A percentile compares a stretch with the other conserved stretches of the same genome.
These are phyloP conservation scores for Fusarium sp. DNA, from an alignment of 2,329 filamentous ascomycete species.

Conservation along the genomic window DNA sequence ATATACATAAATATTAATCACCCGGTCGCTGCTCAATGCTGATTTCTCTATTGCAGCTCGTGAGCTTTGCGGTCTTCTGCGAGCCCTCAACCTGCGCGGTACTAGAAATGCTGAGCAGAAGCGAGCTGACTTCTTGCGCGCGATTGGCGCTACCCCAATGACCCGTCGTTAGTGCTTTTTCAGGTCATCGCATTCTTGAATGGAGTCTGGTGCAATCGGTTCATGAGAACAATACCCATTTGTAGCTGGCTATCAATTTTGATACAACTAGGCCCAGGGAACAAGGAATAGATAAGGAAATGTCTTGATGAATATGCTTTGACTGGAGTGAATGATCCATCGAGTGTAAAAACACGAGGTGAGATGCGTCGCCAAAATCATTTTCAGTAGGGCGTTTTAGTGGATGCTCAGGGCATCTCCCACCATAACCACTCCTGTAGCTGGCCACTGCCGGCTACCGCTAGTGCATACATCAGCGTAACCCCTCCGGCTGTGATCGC, in stretches of 20 bases:
- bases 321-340: not conserved
- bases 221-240: not conserved
- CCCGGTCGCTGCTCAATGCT: too few species aligned
- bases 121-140: not conserved
- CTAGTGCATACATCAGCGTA: not conserved
- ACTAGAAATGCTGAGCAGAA: not conserved
- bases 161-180: not conserved
- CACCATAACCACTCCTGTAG: rapidly evolving
- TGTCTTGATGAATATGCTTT: not conserved
- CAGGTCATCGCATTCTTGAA: not conserved
- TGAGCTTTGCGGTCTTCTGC: not conserved
- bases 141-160: not conserved
- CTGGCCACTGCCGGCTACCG: rapidly evolving
- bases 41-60: not conserved
- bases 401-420: not conserved
- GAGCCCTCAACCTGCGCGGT: not conserved
- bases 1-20: rapidly evolving
- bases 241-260: not conserved
- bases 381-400: not conserved
- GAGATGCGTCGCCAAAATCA: not conserved
- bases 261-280: not conserved
- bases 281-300: not conserved
- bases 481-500: too few species aligned
- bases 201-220: not conserved
- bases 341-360: not conserved